Base-by-base conservation (phyloP, 129 eudicot genomes). In the Flaveria trinervia region DNA sequence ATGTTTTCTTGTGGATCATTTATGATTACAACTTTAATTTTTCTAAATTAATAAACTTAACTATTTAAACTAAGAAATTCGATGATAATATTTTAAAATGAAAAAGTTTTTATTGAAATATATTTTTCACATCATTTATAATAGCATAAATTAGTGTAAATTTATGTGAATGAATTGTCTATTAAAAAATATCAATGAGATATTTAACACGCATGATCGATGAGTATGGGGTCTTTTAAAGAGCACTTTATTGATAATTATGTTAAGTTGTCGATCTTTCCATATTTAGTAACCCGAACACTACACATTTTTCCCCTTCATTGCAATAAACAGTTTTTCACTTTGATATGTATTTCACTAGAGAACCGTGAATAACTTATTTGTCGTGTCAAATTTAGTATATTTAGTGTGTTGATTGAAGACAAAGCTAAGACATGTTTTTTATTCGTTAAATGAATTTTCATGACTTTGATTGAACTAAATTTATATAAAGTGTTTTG, bases 191-290 rank as follows among this genome's bases (percentile, higher is more conserved):
- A 49, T 14, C 5, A 50, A 16, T 50, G n/a, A 50, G 56, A 16
- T 50, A n/a, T 13, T 50, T 14, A 1, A 50, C 18, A 50, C 56
- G 57, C 1, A 43, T 64, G 72, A 71, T 48, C 20, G 65, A 75
- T 84, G 36, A 48, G 26, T 65, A 18, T 55, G 57, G 36, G 55
- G 84, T 80, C 76, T 55, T 84, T 62, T 84, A 82, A 56, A 36
- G 10, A 60, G 72, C 76, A 83, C 78, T 64, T 74, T 65, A 39
- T 69, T 23, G 22, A 71, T 70, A 66, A 10, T 30, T 28, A 48
- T 45, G 70, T 65, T 78, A 44, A 70, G 64, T 65, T 2, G 71
- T 62, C n/a, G n/a, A n/a, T n/a, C 68, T 75, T 62, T 36, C 77
- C 56, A 62, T 46, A 75, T 66, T 25, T 71, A 75, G 75, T 23